These are phyloP conservation scores for Paecilomyces fulvus DNA, from an alignment of 2,329 filamentous ascomycete species.

Conservation along the genomic window DNA sequence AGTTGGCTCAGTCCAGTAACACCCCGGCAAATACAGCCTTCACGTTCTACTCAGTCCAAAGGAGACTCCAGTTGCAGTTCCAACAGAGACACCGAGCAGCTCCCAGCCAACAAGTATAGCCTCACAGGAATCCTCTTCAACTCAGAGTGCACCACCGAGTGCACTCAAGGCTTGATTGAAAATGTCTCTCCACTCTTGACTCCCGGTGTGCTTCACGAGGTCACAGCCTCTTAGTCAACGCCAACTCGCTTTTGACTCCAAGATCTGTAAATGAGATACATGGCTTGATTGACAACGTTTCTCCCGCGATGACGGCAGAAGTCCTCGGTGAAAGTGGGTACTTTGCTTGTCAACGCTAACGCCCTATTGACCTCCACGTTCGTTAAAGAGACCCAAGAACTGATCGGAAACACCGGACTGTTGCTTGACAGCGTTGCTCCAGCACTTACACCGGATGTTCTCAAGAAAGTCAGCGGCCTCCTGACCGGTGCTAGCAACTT, in stretches of 20 bases:
- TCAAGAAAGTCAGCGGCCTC: conserved; percentile 12
- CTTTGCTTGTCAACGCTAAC: conserved; percentile 14
- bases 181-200: conserved; percentile 16
- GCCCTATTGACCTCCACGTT: conserved; percentile 14
- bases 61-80: too few species aligned
- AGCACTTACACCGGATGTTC: conserved; percentile 10
- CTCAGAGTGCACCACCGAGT: too few species aligned
- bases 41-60: too few species aligned
- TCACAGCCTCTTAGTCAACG: conserved; percentile 17
- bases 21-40: too few species aligned
- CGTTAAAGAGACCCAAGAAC: conserved; percentile 12
- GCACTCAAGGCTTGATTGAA: conserved; percentile 12
- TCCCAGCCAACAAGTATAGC: too few species aligned
- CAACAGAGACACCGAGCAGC: too few species aligned
- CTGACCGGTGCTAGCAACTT: conserved; percentile 17
- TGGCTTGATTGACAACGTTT: conserved; percentile 13
- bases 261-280: conserved; percentile 18
- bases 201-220: conserved; percentile 15
- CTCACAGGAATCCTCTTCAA: too few species aligned
- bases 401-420: conserved; percentile 11
- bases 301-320: conserved; percentile 14
- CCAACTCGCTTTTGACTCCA: conserved; percentile 22
- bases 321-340: too few species aligned
- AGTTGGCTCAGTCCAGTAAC: too few species aligned
- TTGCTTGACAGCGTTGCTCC: neutral